Evolutionary conservation across 495 filamentous ascomycete species (phyloP), one percentile per base, ranked within the genome.

Genomic region (Penicillium robsamsonii): DNA sequence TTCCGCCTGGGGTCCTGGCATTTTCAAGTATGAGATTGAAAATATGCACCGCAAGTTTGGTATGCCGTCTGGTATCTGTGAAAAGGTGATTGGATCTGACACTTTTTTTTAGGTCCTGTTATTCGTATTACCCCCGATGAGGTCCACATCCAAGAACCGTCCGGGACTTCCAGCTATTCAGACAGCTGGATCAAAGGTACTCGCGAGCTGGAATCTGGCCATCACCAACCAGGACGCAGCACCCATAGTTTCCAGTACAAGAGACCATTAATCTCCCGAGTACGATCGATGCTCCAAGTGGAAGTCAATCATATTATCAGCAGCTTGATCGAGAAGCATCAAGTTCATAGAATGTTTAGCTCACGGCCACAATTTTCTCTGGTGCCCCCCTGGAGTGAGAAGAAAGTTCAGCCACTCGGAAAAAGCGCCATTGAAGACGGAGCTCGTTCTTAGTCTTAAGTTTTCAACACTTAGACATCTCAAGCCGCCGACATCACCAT

Each of bases 31-130:
- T 31, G 56, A 72, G 41, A 78, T 83, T 45, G 48, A 67, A 29
- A 31, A 63, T 24, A 70, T 82, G 73, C 80, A 83, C 50, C 61
- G 70, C 20, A 53, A 61, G 56, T 78, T 77, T 50, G 63, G 69
- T 68, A 41, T 67, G 53, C n/a, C 29, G 3, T 24, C 20, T 31
- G 10, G 5, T 4, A 15, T 33, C 10, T 9, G 8, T n/a, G 5
- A 4, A 9, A 42, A 20, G 8, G 15, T 29, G 17, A 17, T 37
- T 29, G n/a, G 17, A 20, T 13, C 45, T 50, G 37, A 59, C 51
- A 33, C 0, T 2, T 22, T n/a, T n/a, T 9, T 11, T 18, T 24
- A 69, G 66, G 66, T 15, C 64, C 66, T 3, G 59, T 69, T 18
- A 63, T 69, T 10, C 66, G 66, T 35, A 69, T 69, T 13, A 69